Percentiles rank a stretch among this genome's conserved stretches.
Conservation (phyloP, 306 rosid species). For the Dryas octopetala region DNA sequence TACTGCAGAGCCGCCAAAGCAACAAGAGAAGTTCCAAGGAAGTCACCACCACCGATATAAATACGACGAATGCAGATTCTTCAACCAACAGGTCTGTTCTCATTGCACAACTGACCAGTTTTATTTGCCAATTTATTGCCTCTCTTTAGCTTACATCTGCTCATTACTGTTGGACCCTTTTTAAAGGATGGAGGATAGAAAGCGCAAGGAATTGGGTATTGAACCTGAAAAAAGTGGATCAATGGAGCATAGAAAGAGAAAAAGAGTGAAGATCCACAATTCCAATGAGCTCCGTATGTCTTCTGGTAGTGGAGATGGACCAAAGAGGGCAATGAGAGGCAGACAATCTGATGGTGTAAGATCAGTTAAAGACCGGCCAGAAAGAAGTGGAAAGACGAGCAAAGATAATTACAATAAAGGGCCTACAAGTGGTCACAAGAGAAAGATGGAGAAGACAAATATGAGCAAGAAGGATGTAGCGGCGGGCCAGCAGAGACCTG, state of each 20-base stretch:
- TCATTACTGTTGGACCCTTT: neutral
- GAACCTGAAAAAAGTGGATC: slow-evolving; percentile 29
- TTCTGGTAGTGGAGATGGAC: slow-evolving; percentile 26
- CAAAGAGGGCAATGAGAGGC: slow-evolving; percentile 33
- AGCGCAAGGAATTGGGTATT: slow-evolving; percentile 30
- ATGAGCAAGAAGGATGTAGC: slow-evolving; percentile 28
- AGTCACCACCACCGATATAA: slow-evolving; percentile 28
- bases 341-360: slow-evolving; percentile 35
- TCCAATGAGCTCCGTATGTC: slow-evolving; percentile 20
- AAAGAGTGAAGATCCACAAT: slow-evolving; percentile 37
- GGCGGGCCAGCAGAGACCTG: slow-evolving; percentile 25
- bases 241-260: slow-evolving; percentile 36
- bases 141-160: slow-evolving; percentile 1
- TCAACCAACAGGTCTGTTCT: slow-evolving; percentile 48
- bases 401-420: slow-evolving; percentile 31
- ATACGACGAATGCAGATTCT: slow-evolving; percentile 41
- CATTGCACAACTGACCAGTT: slow-evolving; percentile 8
- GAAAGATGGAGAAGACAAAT: slow-evolving; percentile 27
- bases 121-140: neutral
- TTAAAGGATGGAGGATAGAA: slow-evolving; percentile 47
- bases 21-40: slow-evolving; percentile 47
- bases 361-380: slow-evolving; percentile 29
- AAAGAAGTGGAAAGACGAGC: slow-evolving; percentile 22
- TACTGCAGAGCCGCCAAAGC: slow-evolving; percentile 69
- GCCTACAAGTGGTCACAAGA: slow-evolving; percentile 30